Evolutionary conservation across 2,329 filamentous ascomycete genomes (phyloP).

Genomic region (Epichloe gansuensis): DNA sequence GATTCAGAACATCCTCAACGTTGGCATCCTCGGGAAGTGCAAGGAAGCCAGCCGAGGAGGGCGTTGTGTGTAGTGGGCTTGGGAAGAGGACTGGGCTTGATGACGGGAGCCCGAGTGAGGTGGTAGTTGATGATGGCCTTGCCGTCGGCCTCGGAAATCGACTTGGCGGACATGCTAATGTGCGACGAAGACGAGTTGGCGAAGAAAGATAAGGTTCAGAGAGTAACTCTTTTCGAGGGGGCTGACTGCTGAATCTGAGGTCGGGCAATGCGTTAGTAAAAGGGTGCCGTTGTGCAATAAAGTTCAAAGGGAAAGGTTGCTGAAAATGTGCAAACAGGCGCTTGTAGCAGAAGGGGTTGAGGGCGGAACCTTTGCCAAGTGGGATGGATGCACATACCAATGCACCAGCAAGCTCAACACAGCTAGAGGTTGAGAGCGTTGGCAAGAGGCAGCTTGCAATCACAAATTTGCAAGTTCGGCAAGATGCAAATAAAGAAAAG

Average conservation of each 20-base stretch:
- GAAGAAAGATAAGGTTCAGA: background rate
- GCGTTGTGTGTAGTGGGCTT: constrained; percentile 79
- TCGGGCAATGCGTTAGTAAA: constrained; percentile 1
- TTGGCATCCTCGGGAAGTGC: constrained; percentile 82
- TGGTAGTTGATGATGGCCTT: constrained; percentile 99
- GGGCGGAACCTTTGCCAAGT: background rate
- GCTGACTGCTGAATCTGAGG: background rate
- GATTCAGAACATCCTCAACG: constrained; percentile 75
- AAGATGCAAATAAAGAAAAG: background rate
- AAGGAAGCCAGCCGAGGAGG: constrained; percentile 80
- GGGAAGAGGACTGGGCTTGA: constrained; percentile 94
- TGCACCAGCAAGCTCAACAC: constrained; percentile 8
- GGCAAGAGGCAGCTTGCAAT: background rate
- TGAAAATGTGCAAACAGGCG: background rate
- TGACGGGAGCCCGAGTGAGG: constrained; percentile 90
- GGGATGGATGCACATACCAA: constrained; percentile 7
- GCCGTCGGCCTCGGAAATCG: constrained; percentile 97
- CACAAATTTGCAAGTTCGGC: constrained; percentile 4
- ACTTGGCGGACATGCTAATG: constrained; percentile 55
- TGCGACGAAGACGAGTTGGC: constrained; percentile 13
- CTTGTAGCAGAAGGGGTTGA: background rate
- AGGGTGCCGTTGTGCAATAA: background rate
- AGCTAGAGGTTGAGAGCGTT: background rate
- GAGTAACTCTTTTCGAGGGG: background rate
- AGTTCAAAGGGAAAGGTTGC: background rate